Evolutionary conservation across 2,329 filamentous ascomycete species (phyloP).

Genomic region (Microcyclosporella mali): DNA sequence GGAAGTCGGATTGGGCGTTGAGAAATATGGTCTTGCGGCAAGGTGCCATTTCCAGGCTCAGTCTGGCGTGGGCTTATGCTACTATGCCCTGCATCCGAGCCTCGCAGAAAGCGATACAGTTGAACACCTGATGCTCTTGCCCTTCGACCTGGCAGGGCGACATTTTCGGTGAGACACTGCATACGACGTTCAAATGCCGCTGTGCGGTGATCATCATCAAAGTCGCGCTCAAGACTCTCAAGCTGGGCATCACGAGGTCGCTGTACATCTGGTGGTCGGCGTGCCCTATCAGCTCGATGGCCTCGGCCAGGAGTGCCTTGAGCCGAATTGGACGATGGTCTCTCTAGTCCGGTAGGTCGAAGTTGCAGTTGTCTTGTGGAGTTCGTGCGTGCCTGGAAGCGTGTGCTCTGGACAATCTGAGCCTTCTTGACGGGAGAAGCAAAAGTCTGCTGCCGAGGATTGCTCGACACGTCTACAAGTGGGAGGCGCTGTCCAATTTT

Average conservation of each 20-base stretch:
- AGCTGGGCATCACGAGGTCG: slow-evolving; percentile 35
- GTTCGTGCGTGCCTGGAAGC: too few species aligned
- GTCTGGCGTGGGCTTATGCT: not conserved
- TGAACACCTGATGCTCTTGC: slow-evolving; percentile 22
- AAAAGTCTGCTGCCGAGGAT: not conserved
- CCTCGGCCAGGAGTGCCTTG: not conserved
- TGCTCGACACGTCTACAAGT: not conserved
- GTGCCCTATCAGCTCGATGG: not conserved
- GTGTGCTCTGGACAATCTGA: too few species aligned
- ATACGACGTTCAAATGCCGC: slow-evolving; percentile 34
- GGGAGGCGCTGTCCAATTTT: not conserved
- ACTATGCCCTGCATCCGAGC: not conserved
- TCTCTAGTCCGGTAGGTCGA: too few species aligned
- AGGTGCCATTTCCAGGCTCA: not conserved
- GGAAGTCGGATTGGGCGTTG: slow-evolving; percentile 5
- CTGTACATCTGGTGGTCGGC: not conserved
- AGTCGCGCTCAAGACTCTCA: slow-evolving; percentile 38
- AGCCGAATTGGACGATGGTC: not conserved
- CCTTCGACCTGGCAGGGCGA: slow-evolving; percentile 12
- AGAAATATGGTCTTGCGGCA: not conserved
- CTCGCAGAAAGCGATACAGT: slow-evolving; percentile 23
- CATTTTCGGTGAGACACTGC: slow-evolving; percentile 23
- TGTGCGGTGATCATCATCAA: slow-evolving; percentile 31
- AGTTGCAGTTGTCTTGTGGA: too few species aligned
- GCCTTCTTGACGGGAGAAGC: not conserved